phyloP scores from a whole-genome alignment of 805 yeast genomes.

The Tetrapisispora nanseiensis region DNA sequence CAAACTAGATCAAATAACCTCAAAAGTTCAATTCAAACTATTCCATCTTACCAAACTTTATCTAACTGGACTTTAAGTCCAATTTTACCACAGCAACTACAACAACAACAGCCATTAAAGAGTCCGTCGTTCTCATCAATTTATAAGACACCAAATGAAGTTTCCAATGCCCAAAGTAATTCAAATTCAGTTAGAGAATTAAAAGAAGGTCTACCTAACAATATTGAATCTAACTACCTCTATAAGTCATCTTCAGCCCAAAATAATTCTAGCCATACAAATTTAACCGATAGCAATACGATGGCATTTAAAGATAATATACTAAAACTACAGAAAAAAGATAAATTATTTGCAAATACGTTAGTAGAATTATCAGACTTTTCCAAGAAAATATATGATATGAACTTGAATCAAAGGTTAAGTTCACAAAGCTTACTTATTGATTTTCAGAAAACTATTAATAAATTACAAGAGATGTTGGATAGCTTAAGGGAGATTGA shows the following conservation, averaged over 20 bases:
- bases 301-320: neutral
- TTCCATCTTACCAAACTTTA: neutral
- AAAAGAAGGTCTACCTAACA: neutral
- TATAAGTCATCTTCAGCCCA: neutral
- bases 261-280: neutral
- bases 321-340: neutral
- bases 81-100: neutral
- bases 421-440: neutral
- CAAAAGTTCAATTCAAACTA: neutral
- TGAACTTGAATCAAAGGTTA: conserved; percentile 1
- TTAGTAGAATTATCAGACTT: neutral
- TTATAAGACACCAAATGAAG: neutral
- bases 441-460: neutral
- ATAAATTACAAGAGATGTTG: neutral
- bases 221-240: neutral
- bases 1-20: neutral
- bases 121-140: neutral
- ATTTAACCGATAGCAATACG: neutral
- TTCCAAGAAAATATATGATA: neutral
- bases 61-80: neutral
- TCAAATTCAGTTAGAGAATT: neutral
- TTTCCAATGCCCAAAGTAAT: too few species aligned
- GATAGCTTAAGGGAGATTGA: neutral
- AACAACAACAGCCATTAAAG: neutral
- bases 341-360: neutral